phyloP scores from a whole-genome alignment of 805 yeast genomes.

The Candida dajiaensis region DNA sequence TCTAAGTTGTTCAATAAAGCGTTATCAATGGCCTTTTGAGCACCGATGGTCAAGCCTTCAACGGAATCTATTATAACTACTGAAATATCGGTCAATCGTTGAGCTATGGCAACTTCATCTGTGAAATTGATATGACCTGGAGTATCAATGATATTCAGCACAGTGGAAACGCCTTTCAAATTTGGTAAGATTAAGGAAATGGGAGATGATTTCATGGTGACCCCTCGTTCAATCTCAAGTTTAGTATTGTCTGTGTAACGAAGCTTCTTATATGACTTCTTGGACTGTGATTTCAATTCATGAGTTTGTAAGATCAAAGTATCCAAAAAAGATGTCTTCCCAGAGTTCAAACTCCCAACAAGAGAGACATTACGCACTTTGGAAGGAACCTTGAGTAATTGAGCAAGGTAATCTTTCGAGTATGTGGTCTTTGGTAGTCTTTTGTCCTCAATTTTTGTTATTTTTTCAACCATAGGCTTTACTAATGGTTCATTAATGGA shows the following conservation, averaged over 20 bases:
- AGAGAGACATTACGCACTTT: conserved; percentile 70
- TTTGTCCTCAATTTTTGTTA: conserved; percentile 43
- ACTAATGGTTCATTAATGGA: conserved; percentile 60
- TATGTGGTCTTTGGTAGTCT: conserved; percentile 55
- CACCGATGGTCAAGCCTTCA: conserved; percentile 68
- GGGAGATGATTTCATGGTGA: conserved; percentile 59
- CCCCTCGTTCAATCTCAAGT: conserved; percentile 64
- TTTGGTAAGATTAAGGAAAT: conserved; percentile 55
- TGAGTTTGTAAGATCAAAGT: conserved; percentile 65
- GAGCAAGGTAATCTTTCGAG: conserved; percentile 55
- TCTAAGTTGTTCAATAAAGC: conserved; percentile 46
- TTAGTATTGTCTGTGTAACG: conserved; percentile 69
- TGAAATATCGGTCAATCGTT: conserved; percentile 58
- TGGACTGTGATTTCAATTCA: conserved; percentile 36
- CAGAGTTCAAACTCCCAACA: conserved; percentile 78
- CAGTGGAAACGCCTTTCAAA: conserved; percentile 46
- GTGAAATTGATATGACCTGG: conserved; percentile 89
- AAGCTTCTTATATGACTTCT: conserved; percentile 62
- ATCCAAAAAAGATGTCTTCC: conserved; percentile 80
- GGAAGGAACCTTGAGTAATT: conserved; percentile 47
- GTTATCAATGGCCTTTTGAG: conserved; percentile 46
- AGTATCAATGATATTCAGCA: conserved; percentile 66
- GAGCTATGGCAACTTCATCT: conserved; percentile 63
- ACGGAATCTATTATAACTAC: conserved; percentile 75
- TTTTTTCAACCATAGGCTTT: conserved; percentile 38